Evolutionary conservation across 345 rosid species (phyloP).

Genomic region (Eucalyptus erythrocorys): DNA sequence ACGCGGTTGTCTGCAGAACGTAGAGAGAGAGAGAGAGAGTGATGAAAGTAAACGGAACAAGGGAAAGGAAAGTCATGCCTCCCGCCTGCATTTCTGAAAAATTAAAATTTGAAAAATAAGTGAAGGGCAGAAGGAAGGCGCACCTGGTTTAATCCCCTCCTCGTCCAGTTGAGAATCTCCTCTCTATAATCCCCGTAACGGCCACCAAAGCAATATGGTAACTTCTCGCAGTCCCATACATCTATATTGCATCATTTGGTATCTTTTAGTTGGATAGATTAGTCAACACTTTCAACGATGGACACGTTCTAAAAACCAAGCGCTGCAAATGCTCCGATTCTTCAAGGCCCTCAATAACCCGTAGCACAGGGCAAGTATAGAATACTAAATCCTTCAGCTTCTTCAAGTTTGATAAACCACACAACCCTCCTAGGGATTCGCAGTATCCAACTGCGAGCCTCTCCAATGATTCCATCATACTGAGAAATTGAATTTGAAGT

Average conservation of each 20-base stretch:
- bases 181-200: neutral
- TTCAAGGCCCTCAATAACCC: neutral
- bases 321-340: fast-evolving
- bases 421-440: neutral
- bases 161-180: neutral
- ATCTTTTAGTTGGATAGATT: neutral
- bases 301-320: fast-evolving
- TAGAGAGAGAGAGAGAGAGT: neutral
- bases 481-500: neutral
- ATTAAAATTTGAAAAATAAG: neutral
- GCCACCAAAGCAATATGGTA: fast-evolving
- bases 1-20: fast-evolving
- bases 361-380: fast-evolving
- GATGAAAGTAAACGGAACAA: neutral
- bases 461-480: neutral
- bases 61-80: neutral
- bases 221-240: fast-evolving
- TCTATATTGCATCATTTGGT: fast-evolving
- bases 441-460: fast-evolving
- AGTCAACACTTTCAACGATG: neutral
- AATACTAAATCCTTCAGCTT: fast-evolving
- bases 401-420: neutral
- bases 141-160: neutral
- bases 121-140: neutral
- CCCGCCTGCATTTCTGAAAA: neutral